Base-by-base conservation (phyloP, 306 rosid genomes). In the Ammopiptanthus mongolicus region DNA sequence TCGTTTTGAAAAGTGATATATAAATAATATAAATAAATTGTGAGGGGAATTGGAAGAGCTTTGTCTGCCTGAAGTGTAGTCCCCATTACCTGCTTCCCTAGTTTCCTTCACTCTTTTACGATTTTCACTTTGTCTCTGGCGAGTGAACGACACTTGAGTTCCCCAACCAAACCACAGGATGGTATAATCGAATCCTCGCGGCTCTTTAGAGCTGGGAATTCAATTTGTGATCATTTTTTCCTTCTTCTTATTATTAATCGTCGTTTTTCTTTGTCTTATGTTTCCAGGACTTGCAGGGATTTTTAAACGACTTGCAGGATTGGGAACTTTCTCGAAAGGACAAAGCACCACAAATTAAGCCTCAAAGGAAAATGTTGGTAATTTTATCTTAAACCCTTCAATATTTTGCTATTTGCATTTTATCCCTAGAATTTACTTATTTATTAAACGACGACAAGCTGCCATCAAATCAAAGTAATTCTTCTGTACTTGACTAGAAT, bases 301-400 rank as follows among this genome's bases (percentile, higher is more conserved):
- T 94, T 87, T 79, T 94, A 80, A 90, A 87, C 88, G 89, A 91
- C 83, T 80, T 94, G 91, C 98, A 94, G 86, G 97, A 90, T 84
- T 94, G 98, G 98, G 98, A 91, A 76, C 82, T 86, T 85, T 88
- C 97, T 61, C 76, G 81, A 37, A 85, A 91, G 83, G 89, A 84
- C 74, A 91, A 85, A 79, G 76, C 83, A 37, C 86, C 66, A 71
- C 86, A 78, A 74, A 47, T 60, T 67, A 89, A 79, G 48, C 71
- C 87, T 1, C 83, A 62, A 28, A 81, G 83, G 94, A 82, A 78
- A 84, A 82, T 59, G 85, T 69, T 86, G 92, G 92, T 83, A 81
- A 69, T 39, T 64, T 64, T 80, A 31, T 73, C 44, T 51, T 66
- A n/a, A n/a, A 22, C 12, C 69, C 75, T 67, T 31, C 50, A 5